Evolutionary conservation across 2,329 filamentous ascomycete genomes (phyloP), one percentile per base, ranked within the genome.

Genomic region (Aspergillus intermedius): DNA sequence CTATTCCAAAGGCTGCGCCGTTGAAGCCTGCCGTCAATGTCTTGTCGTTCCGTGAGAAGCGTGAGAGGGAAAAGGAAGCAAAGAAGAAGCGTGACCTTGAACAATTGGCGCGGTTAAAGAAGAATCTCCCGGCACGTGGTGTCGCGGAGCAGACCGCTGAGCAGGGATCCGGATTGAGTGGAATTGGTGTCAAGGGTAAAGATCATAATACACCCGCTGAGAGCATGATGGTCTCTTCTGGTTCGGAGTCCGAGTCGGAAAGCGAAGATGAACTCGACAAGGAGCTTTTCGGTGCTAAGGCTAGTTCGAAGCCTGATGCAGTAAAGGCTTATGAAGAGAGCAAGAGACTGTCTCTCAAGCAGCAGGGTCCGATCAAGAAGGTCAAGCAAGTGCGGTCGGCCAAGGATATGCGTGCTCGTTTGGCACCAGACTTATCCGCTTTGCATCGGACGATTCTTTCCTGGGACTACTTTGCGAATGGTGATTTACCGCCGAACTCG

Each of bases 381-480:
- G 75, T 82, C 56, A 87, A 88, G 65, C 81, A 89, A 45, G 77
- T 85, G 53, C 82, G 91, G 44, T 91, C 90, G 13, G 82, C 86
- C 42, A 95, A 95, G 68, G 93, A 98, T 69, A 91, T 96, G 82
- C 86, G 91, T 58, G 91, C 93, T 54, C 86, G 93, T 53, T 77
- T 98, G 51, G 87, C 91, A 28, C 93, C 94, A 6, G 88, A 94
- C 56, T 86, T 98, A 71, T 86, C 89, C 34, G 77, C 82, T 13
- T 73, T 98, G 25, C 93, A 97, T 65, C 84, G 87, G 59, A 85
- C 85, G 15, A 89, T 98, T 45, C 80, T 98, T 3, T 81, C 86
- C 48, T 98, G 93, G 93, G 88, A 98, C 56, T 95, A 94, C 56
- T 98, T 96, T 67, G 87, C 95, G 61, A 75, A 83, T 42, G 89